Evolutionary conservation across 31 red algal genomes (phyloP), one percentile per base, ranked within the genome.

Genomic region (Asparagopsis taxiformis): DNA sequence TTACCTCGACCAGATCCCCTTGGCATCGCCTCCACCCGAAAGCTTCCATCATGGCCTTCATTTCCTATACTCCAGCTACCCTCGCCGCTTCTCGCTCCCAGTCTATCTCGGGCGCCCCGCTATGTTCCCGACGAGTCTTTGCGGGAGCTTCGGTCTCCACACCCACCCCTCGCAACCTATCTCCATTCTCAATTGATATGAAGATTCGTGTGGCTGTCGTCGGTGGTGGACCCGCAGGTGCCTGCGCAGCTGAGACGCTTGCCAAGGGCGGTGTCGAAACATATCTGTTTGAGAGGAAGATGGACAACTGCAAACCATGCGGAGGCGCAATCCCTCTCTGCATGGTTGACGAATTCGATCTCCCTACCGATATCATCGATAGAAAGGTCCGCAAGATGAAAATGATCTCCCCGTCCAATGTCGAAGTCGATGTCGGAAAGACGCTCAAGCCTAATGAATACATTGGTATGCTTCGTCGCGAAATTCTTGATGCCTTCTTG

Each of bases 281-380:
- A 3, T 71, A 51, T 8, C 43, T 99, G 0, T 89, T 99, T 41
- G 96, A 99, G 75, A 55, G 96, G 1, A 99, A 99, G 65, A 92
- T 95, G 86, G 96, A 99, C 62, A 99, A 99, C 60, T 84, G 81
- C 82, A 99, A 99, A 74, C 96, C 96, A 17, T 99, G 96, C 72
- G 96, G 96, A 24, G 96, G 96, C 37, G 96, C 96, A 20, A 99
- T 99, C 46, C 96, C 96, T 9, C 77, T 99, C 13, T 99, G 96
- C 74, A 99, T 99, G 96, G 88, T 99, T 9, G 96, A 92, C 37
- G 96, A 99, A 65, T 99, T 99, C 51, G 68, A 80, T n/a, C 72
- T 99, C 17, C 96, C 96, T 9, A 23, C 59, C 10, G 75, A 87
- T 20, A 95, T 99, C 59, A 91, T 99, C 31, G 96, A 99, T 62